These are phyloP conservation scores for Colletotrichum neosansevieriae DNA, from an alignment of 2,329 filamentous ascomycete species.

Conservation along the genomic window DNA sequence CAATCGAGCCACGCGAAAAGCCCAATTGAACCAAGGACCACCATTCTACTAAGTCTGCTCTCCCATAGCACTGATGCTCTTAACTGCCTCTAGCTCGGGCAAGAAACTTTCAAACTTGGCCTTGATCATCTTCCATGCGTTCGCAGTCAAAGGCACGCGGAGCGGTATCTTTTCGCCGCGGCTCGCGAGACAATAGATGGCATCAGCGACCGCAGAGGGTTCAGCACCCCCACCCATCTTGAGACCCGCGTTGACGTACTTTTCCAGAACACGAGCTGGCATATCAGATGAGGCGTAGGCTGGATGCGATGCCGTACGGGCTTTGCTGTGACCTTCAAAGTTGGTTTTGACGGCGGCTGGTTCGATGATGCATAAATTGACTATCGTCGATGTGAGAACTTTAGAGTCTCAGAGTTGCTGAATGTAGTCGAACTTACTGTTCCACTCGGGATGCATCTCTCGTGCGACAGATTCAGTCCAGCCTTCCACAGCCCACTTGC, in stretches of 20 bases:
- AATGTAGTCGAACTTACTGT: constrained; percentile 29
- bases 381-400: constrained; percentile 46
- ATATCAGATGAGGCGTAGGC: constrained; percentile 51
- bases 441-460: constrained; percentile 43
- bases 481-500: constrained; percentile 45
- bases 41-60: neutral
- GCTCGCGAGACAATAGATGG: constrained; percentile 51
- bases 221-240: constrained; percentile 43
- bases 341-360: constrained; percentile 56
- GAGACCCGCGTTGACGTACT: constrained; percentile 27
- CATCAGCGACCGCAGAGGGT: constrained; percentile 50
- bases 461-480: constrained; percentile 42
- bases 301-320: constrained; percentile 49
- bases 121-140: constrained; percentile 51
- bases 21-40: neutral
- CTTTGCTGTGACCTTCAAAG: constrained; percentile 45
- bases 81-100: constrained; percentile 50
- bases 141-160: constrained; percentile 55
- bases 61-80: constrained; percentile 46
- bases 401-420: no score
- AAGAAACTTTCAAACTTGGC: constrained; percentile 47
- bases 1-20: neutral
- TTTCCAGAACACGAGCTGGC: constrained; percentile 47
- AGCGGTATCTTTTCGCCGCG: constrained; percentile 53
- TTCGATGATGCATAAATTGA: constrained; percentile 56